Base-by-base conservation (phyloP, 192 early-diverging fungal species). In the Coemansia asiatica region DNA sequence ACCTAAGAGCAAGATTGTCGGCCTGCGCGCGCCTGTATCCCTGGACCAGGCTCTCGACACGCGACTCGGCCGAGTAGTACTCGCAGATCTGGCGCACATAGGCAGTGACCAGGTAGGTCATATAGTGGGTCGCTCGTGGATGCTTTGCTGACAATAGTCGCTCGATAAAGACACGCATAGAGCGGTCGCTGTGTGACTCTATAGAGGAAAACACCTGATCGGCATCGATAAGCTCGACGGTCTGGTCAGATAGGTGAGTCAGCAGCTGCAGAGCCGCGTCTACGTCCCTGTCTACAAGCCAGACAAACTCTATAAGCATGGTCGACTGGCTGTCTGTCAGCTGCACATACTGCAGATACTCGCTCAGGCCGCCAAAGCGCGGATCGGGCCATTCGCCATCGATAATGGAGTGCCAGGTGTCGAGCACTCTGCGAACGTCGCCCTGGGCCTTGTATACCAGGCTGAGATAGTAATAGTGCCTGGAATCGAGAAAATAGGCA, bases 11-110 rank as follows among this genome's bases (percentile, higher is more conserved):
- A 35, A 81, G 51, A 46, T 73, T 58, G 0, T 67, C 67, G 0
- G 79, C 79, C 53, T 81, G 79, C 2, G 74, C 70, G 22, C 40
- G 40, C 40, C 15, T 44, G 15, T 44, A 44, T 13, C 40, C 40
- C 8, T 16, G 40, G 15, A 44, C 40, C 40, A 44, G 40, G 10
- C 2, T 44, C 6, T 44, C 40, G 5, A 2, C 15, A 12, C 40
- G 40, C 49, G 28, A 21, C 18, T 60, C 65, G 1, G 13, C 35
- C 25, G 44, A 2, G 26, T 68, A 67, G 25, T 56, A 54, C 31
- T 74, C 77, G 28, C 65, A 58, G 18, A 81, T 27, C 33, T 81
- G 69, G 26, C 78, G 78, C 64, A 81, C 79, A 21, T 81, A 75
- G 21, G 57, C 74, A 1, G 55, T 67, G 21, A 73, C 55, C 63